Conservation (phyloP, 73 alveolate species). For the Tetrahymena thermophila region DNA sequence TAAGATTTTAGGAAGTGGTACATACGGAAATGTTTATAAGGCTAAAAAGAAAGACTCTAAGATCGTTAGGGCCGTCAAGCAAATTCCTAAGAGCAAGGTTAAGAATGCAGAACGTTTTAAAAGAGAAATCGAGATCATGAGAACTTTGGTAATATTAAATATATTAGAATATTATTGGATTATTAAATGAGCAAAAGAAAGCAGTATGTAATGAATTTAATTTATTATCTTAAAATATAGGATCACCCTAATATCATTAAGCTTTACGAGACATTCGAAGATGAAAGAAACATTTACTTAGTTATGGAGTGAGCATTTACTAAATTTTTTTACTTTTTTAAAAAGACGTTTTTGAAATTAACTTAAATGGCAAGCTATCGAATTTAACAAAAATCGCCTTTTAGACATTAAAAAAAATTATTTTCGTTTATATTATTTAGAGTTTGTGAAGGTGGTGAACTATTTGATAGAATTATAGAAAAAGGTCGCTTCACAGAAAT, state of each 20-base stretch:
- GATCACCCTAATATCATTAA: conserved; percentile 42
- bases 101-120: conserved; percentile 54
- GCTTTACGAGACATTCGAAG: conserved; percentile 20
- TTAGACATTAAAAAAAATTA: background rate
- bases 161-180: background rate
- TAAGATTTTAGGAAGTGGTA: conserved; percentile 32
- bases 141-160: conserved; percentile 29
- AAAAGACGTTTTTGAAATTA: background rate
- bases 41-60: conserved; percentile 31
- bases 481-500: conserved; percentile 74
- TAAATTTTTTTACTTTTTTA: too few species aligned
- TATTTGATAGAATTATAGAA: conserved; percentile 47
- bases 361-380: background rate
- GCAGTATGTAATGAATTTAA: background rate
- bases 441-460: conserved; percentile 48
- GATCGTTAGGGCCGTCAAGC: conserved; percentile 67
- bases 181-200: background rate
- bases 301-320: conserved; percentile 13
- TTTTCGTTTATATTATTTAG: background rate
- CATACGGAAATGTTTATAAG: conserved; percentile 30
- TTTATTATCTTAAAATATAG: background rate
- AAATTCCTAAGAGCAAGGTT: conserved; percentile 79
- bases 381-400: background rate
- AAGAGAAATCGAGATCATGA: conserved; percentile 49
- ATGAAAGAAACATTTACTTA: conserved; percentile 19